Conservation (phyloP, 129 eudicot genomes). For the Escallonia herrerae region DNA sequence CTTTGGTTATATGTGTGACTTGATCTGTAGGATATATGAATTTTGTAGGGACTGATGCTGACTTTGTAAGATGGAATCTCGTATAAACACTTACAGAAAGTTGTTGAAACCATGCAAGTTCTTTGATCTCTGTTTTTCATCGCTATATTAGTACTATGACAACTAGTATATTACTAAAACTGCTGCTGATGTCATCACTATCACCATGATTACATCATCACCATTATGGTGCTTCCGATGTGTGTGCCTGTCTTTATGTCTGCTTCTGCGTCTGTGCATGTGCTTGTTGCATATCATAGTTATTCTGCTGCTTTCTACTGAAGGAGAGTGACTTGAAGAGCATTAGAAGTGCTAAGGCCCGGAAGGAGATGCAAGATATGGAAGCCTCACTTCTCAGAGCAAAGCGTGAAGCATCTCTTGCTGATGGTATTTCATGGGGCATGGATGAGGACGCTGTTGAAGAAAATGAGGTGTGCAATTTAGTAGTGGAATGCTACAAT, state of each 20-base stretch:
- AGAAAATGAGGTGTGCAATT: constrained; percentile 73
- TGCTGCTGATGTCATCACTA: too few species aligned
- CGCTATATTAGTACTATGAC: too few species aligned
- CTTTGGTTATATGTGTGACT: too few species aligned
- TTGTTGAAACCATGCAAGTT: too few species aligned
- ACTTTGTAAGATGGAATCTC: too few species aligned
- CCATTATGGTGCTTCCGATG: not conserved
- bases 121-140: too few species aligned
- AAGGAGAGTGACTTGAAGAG: constrained; percentile 79
- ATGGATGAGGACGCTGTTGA: constrained; percentile 98
- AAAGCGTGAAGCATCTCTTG: constrained; percentile 76
- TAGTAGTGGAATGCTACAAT: not conserved
- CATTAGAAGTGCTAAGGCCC: constrained; percentile 35
- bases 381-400: constrained; percentile 95
- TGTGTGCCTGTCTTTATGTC: not conserved
- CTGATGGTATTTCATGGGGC: constrained; percentile 98
- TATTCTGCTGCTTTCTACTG: constrained; percentile 14
- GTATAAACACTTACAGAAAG: too few species aligned
- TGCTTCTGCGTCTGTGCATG: not conserved
- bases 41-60: too few species aligned
- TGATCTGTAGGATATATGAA: too few species aligned
- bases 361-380: constrained; percentile 64
- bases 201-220: too few species aligned
- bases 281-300: not conserved
- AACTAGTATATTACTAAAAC: too few species aligned